These are phyloP conservation scores for Tuber indicum DNA, from an alignment of 495 filamentous ascomycete species.

Conservation along the genomic window DNA sequence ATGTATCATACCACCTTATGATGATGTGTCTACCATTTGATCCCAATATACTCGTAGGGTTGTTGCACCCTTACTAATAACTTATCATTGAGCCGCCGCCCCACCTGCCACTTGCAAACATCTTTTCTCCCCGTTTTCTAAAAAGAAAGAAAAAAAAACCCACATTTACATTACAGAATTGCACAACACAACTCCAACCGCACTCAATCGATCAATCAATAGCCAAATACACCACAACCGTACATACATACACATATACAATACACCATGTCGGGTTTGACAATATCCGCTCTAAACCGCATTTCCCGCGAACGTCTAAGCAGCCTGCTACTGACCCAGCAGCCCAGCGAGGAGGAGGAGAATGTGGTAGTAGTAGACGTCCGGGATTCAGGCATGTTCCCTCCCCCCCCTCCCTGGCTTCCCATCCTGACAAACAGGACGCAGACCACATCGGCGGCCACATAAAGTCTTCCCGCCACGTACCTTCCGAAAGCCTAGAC, in stretches of 20 bases:
- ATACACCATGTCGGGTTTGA: constrained; percentile 21
- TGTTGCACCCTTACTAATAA: not conserved
- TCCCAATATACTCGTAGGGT: not conserved
- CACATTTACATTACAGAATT: not conserved
- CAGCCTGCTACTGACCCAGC: constrained; percentile 28
- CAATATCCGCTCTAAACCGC: constrained; percentile 22
- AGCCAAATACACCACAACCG: not conserved
- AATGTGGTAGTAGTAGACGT: constrained; percentile 75
- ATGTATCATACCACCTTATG: not conserved
- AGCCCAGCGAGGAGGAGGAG: constrained; percentile 39
- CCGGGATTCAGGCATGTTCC: constrained; percentile 62
- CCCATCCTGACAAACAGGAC: not conserved
- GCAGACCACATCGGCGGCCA: constrained; percentile 89
- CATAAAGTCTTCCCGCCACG: constrained; percentile 67
- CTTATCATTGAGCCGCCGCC: not conserved
- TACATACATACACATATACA: constrained; percentile 2
- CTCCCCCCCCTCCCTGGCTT: not conserved
- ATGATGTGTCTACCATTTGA: not conserved
- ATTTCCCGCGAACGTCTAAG: constrained; percentile 36
- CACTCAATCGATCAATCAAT: not conserved
- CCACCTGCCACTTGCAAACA: not conserved
- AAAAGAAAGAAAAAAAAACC: not conserved
- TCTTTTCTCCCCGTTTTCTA: not conserved
- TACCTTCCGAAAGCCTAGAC: constrained; percentile 67
- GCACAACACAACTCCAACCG: not conserved